Evolutionary conservation across 352 stramenopile species (phyloP).

Genomic region (Globisporangium acanthophoron): DNA sequence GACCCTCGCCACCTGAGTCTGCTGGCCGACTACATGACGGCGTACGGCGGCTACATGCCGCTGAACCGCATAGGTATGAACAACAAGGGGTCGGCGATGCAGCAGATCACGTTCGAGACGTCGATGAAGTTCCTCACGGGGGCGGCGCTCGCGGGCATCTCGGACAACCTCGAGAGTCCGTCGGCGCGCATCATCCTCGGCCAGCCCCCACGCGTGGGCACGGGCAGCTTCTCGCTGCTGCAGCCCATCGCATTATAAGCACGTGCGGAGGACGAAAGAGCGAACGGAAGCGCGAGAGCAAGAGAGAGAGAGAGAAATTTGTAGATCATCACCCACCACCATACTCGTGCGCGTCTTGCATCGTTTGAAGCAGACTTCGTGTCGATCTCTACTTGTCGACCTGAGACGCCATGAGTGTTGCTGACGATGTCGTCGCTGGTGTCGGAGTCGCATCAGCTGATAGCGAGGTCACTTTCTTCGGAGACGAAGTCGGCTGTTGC

Average conservation of each 20-base stretch:
- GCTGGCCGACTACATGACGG: conserved; percentile 99
- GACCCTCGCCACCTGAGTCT: conserved; percentile 97
- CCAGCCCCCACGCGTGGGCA: conserved; percentile 92
- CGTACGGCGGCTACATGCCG: conserved; percentile 94
- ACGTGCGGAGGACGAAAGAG: neutral
- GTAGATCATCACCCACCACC: conserved; percentile 2
- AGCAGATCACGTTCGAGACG: conserved; percentile 99
- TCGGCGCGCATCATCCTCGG: conserved; percentile 95
- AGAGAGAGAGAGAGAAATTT: neutral
- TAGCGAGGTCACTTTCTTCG: neutral
- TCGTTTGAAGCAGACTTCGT: too few species aligned
- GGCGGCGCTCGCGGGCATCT: conserved; percentile 88
- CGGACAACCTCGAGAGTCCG: conserved; percentile 90
- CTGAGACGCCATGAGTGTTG: neutral
- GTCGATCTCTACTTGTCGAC: neutral
- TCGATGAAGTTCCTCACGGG: conserved; percentile 98
- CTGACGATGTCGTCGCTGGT: neutral
- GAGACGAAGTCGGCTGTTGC: neutral
- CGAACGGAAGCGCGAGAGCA: neutral
- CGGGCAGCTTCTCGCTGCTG: conserved; percentile 94
- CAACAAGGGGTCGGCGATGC: conserved; percentile 93
- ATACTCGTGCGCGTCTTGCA: neutral
- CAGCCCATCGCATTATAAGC: conserved; percentile 77
- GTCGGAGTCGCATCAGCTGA: neutral
- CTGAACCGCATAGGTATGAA: conserved; percentile 98